These are phyloP conservation scores for Ganoderma multipileum DNA, from an alignment of 1,284 basidiomycete species.

Conservation along the genomic window DNA sequence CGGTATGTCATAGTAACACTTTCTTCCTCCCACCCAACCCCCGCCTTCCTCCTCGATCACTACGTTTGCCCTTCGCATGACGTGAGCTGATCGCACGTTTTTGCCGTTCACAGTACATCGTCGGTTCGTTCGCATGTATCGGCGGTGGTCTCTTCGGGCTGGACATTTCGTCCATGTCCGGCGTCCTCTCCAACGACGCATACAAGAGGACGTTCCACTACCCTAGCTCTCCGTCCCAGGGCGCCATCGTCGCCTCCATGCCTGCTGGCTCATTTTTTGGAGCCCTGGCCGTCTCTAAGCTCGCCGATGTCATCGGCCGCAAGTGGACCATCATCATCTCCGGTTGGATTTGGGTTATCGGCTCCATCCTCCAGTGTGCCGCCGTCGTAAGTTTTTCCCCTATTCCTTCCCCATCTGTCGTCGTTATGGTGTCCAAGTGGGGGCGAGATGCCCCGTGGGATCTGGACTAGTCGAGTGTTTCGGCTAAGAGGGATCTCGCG, in stretches of 20 bases:
- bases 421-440: background rate
- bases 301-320: slow-evolving; percentile 72
- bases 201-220: slow-evolving; percentile 59
- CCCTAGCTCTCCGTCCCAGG: slow-evolving; percentile 63
- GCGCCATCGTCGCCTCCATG: slow-evolving; percentile 82
- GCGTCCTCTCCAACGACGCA: slow-evolving; percentile 68
- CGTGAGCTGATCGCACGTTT: background rate
- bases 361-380: slow-evolving; percentile 72
- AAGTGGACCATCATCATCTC: slow-evolving; percentile 69
- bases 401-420: background rate
- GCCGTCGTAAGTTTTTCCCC: slow-evolving; percentile 50
- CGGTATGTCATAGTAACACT: slow-evolving; percentile 34
- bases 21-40: background rate
- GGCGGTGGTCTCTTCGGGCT: slow-evolving; percentile 80
- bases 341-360: slow-evolving; percentile 76
- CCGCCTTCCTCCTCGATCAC: background rate
- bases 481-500: background rate
- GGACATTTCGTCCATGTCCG: slow-evolving; percentile 86
- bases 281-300: slow-evolving; percentile 62
- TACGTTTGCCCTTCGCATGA: background rate
- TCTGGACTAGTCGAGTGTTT: background rate
- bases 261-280: slow-evolving; percentile 74
- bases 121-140: slow-evolving; percentile 82
- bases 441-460: background rate
- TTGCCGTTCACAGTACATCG: slow-evolving; percentile 52